Evolutionary conservation across 345 rosid genomes (phyloP).

Genomic region (Lepidium aucheri): DNA sequence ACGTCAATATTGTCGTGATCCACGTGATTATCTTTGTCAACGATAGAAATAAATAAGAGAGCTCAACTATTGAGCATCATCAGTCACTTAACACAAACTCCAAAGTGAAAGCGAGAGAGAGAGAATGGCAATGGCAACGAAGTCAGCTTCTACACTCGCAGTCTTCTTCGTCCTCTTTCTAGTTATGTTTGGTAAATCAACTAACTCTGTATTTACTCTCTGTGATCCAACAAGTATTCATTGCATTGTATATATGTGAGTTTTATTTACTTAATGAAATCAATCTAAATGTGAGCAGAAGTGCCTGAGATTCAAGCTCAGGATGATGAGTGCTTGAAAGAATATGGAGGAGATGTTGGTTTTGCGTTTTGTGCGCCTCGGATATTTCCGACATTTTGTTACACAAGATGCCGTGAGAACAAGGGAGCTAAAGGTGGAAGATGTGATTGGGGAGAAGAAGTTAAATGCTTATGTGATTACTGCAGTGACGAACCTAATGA

Average conservation of each 20-base stretch:
- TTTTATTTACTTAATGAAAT: too few relatives aligned
- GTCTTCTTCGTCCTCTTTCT: background rate
- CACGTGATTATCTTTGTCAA: too few relatives aligned
- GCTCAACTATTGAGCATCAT: too few relatives aligned
- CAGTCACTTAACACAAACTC: too few relatives aligned
- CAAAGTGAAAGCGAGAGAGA: background rate
- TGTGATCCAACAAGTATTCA: too few relatives aligned
- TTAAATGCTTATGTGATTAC: constrained; percentile 15
- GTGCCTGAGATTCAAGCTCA: constrained; percentile 15
- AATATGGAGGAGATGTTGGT: constrained; percentile 28
- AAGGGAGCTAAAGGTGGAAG: constrained; percentile 27
- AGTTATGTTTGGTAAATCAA: background rate
- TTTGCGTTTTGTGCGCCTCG: constrained; percentile 17
- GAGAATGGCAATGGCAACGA: background rate
- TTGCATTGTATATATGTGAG: too few relatives aligned
- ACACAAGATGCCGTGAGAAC: constrained; percentile 14
- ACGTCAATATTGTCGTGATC: too few relatives aligned
- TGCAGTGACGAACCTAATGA: background rate
- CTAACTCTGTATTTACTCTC: background rate
- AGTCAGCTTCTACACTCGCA: background rate
- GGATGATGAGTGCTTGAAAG: constrained; percentile 1
- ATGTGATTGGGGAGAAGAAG: constrained; percentile 11
- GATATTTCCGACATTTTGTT: constrained; percentile 20
- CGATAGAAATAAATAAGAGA: too few relatives aligned
- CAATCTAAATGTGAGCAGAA: too few relatives aligned